Evolutionary conservation across 306 rosid genomes (phyloP).

Genomic region (Prunus mira): DNA sequence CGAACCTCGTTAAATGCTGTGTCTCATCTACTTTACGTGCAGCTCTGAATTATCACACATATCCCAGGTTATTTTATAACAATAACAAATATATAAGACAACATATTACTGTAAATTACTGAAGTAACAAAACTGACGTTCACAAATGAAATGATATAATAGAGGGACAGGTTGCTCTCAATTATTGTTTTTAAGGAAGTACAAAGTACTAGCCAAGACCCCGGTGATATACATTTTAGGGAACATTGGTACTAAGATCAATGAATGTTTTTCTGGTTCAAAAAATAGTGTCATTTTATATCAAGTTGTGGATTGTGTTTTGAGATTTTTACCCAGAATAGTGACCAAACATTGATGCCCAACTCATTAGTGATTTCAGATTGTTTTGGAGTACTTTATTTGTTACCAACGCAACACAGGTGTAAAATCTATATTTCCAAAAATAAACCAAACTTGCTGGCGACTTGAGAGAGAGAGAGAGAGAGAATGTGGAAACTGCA

Average conservation of each 20-base stretch:
- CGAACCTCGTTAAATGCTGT: too few relatives aligned
- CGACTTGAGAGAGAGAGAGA: background rate
- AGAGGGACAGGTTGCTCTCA: background rate
- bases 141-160: too few relatives aligned
- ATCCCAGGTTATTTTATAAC: too few relatives aligned
- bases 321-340: background rate
- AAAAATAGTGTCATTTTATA: background rate
- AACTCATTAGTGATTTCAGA: background rate
- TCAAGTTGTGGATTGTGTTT: background rate
- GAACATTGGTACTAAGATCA: background rate
- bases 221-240: background rate
- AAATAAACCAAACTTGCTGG: background rate
- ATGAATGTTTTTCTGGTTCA: background rate
- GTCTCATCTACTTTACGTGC: too few relatives aligned
- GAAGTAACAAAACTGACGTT: too few relatives aligned
- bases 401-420: background rate
- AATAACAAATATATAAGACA: too few relatives aligned
- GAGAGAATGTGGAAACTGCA: background rate
- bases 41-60: too few relatives aligned
- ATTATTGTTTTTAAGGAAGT: background rate
- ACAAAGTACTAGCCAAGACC: background rate
- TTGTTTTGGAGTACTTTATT: background rate
- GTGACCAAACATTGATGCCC: background rate
- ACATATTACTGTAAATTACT: too few relatives aligned
- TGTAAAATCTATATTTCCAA: background rate